Base-by-base conservation (phyloP, 768 basidiomycete genomes). In the Serendipita sp. region DNA sequence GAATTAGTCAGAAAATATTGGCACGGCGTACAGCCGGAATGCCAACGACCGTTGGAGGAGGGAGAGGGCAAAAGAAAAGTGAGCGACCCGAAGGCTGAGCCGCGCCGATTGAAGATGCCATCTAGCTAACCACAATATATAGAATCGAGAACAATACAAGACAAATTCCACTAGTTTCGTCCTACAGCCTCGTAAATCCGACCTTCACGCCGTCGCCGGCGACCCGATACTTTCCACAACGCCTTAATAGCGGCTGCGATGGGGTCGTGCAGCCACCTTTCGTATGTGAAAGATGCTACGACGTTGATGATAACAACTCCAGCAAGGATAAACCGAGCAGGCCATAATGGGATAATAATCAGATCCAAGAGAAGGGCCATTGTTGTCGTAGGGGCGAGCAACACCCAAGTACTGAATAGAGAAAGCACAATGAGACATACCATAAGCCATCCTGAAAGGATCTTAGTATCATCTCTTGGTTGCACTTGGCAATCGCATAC, bases 151-250 rank as follows among this genome's bases (percentile, higher is more conserved):
- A 48, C 3, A 48, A 48, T 20, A 48, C 45, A 20, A 20, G 45
- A n/a, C n/a, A 7, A 61, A 14, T 60, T 61, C 38, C 38, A 61
- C 20, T 41, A 20, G 30, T 45, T 33, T 41, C 31, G 20, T 30
- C 45, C 89, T 1, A 98, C 83, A 7, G 80, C 77, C 74, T 93
- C 94, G 79, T 98, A 98, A 58, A 79, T 73, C 71, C 91, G 91
- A 3, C 85, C 86, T 14, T 82, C 82, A 50, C 76, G 75, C 53
- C 75, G 75, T 63, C 85, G 75, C 64, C 80, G 73, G 62, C 76
- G 77, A 53, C 74, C 60, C 72, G 71, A 42, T 68, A 72, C 41
- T 70, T 68, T 3, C 81, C 82, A 4, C n/a, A 87, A 73, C 31
- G 79, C 31, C n/a, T 70, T 73, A 26, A 58, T 31, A 58, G 13